Evolutionary conservation across 2,329 filamentous ascomycete genomes (phyloP).

Genomic region (Penicillium fuscoglaucum): DNA sequence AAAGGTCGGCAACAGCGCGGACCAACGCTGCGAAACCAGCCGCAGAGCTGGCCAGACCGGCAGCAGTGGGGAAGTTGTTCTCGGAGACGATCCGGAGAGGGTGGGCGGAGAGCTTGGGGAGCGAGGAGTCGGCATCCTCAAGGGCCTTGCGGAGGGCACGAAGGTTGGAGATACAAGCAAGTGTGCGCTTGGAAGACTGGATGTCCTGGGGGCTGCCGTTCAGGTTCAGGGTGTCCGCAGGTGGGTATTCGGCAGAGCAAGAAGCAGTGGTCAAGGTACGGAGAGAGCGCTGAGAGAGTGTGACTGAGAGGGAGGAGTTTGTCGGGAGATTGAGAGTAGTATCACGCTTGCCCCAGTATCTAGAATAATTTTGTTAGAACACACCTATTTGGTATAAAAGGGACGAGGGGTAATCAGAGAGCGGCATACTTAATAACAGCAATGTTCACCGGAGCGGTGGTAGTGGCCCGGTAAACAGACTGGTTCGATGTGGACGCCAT

Average conservation of each 20-base stretch:
- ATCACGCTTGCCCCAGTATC: slow-evolving; percentile 97
- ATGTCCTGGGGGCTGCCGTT: slow-evolving; percentile 84
- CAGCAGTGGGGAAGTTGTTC: slow-evolving; percentile 99
- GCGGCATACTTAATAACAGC: slow-evolving; percentile 83
- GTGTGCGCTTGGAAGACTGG: slow-evolving; percentile 76
- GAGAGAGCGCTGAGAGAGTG: slow-evolving; percentile 88
- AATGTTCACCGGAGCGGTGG: slow-evolving; percentile 96
- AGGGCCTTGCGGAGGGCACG: slow-evolving; percentile 73
- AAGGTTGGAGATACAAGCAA: slow-evolving; percentile 88
- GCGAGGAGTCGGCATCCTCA: slow-evolving; percentile 67
- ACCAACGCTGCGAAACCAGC: slow-evolving; percentile 69
- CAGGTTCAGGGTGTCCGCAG: slow-evolving; percentile 72
- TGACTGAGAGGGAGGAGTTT: slow-evolving; percentile 96
- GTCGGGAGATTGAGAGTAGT: slow-evolving; percentile 91
- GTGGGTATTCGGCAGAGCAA: slow-evolving; percentile 71
- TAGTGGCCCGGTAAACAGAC: slow-evolving; percentile 82
- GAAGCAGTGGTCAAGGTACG: slow-evolving; percentile 95
- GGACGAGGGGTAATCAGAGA: slow-evolving; percentile 22
- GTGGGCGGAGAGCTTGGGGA: slow-evolving; percentile 77
- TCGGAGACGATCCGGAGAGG: slow-evolving; percentile 86
- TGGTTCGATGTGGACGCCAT: slow-evolving; percentile 40
- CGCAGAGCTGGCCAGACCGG: slow-evolving; percentile 71
- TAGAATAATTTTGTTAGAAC: slow-evolving; percentile 30
- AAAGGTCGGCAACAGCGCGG: slow-evolving; percentile 83
- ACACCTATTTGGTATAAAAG: slow-evolving; percentile 10